Percentiles rank a stretch among this genome's conserved stretches.
Evolutionary conservation across 805 yeast species (phyloP).

Genomic region (Myxozyma sirexii): DNA sequence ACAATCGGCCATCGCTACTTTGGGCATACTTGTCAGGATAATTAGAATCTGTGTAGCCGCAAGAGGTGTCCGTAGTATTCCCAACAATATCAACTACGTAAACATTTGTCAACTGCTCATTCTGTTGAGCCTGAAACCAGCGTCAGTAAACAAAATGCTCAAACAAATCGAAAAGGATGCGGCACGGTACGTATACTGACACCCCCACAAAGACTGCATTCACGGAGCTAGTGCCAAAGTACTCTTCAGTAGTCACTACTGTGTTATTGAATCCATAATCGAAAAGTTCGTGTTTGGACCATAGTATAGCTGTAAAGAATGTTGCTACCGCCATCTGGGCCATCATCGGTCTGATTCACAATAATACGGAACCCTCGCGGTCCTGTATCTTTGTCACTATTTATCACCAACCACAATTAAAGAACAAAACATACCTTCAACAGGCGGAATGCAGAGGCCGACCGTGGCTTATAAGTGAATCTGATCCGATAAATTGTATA

Average conservation of each 20-base stretch:
- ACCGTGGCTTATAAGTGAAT: not conserved
- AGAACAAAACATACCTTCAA: not conserved
- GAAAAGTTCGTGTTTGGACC: not conserved
- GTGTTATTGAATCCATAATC: conserved; percentile 6
- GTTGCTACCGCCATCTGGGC: not conserved
- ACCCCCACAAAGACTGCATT: not conserved
- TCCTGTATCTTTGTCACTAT: not conserved
- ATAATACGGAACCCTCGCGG: not conserved
- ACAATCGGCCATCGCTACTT: no score
- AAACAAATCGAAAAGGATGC: no score
- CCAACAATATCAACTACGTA: not conserved
- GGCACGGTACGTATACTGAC: no score
- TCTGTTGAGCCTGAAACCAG: not conserved
- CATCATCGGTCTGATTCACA: not conserved
- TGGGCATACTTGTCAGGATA: not conserved
- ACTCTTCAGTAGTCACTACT: not conserved
- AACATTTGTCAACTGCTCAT: not conserved
- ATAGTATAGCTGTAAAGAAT: not conserved
- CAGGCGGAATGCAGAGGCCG: not conserved
- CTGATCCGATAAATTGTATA: not conserved
- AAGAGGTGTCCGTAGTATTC: not conserved
- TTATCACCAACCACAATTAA: no score
- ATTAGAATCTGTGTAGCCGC: conserved; percentile 1
- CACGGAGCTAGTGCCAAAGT: not conserved
- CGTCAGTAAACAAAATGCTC: no score